phyloP scores from a whole-genome alignment of 768 basidiomycete genomes.

The Clathrus columnatus region DNA sequence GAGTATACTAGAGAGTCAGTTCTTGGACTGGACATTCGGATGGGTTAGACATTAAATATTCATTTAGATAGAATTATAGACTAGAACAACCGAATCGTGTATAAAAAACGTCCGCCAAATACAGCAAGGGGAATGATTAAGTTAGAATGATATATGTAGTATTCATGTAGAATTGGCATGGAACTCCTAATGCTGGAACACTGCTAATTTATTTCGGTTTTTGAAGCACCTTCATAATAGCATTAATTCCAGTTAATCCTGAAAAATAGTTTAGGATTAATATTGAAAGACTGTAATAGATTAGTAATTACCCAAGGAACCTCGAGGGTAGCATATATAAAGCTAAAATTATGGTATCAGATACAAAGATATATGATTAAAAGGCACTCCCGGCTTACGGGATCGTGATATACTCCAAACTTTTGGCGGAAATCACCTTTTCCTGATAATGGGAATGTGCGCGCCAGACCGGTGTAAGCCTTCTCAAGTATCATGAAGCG shows the following conservation, averaged over 20 bases:
- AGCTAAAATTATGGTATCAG: slow-evolving; percentile 15
- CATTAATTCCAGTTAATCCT: slow-evolving; percentile 24
- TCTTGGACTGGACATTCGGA: too few species aligned
- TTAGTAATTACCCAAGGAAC: slow-evolving; percentile 18
- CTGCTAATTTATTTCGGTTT: slow-evolving; percentile 20
- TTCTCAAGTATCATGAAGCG: slow-evolving; percentile 29
- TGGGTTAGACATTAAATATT: too few species aligned
- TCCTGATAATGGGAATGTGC: slow-evolving; percentile 25
- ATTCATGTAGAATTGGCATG: too few species aligned
- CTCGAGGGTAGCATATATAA: slow-evolving; percentile 27
- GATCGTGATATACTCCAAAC: slow-evolving; percentile 25
- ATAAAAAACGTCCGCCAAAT: not conserved
- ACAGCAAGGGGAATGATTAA: too few species aligned
- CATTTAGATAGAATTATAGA: not conserved
- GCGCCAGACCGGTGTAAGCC: slow-evolving; percentile 30
- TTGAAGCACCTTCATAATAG: slow-evolving; percentile 26
- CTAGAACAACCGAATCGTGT: not conserved
- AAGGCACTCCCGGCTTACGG: slow-evolving; percentile 18
- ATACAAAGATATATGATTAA: not conserved
- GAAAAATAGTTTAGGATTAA: not conserved
- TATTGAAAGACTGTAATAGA: not conserved
- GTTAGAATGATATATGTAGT: too few species aligned
- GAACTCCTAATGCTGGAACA: not conserved
- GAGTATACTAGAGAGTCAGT: too few species aligned
- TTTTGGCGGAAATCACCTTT: slow-evolving; percentile 34